Conservation (phyloP, 176 grass and related monocot genomes). For the Canna indica region DNA sequence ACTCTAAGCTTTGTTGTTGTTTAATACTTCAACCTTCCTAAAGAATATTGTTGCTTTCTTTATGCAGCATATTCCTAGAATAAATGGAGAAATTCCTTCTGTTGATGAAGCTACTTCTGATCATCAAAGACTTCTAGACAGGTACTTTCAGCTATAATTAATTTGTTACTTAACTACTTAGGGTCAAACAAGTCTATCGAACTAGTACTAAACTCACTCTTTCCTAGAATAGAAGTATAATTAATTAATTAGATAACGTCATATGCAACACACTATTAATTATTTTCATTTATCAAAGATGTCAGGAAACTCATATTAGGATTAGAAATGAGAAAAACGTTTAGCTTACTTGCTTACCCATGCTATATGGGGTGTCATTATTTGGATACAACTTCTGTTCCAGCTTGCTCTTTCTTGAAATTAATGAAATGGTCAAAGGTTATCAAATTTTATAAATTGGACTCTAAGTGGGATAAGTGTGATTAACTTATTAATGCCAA, state of each 20-base stretch:
- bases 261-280: no score
- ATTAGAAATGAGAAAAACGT: neutral
- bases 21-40: neutral
- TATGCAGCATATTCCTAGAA: slow-evolving; percentile 8
- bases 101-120: slow-evolving; percentile 13
- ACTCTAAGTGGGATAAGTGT: no score
- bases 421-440: no score
- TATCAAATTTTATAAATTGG: no score
- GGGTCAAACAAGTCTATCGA: neutral
- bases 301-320: neutral
- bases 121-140: slow-evolving; percentile 31
- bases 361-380: neutral
- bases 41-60: neutral
- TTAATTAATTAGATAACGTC: no score
- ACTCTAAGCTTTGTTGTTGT: neutral
- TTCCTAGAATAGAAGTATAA: neutral
- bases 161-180: neutral
- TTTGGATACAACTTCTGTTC: neutral
- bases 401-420: neutral
- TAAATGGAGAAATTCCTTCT: slow-evolving; percentile 10
- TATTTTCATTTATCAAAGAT: no score
- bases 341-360: neutral
- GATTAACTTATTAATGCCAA: no score
- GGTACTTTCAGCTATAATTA: slow-evolving; percentile 17
- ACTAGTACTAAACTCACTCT: neutral